These are phyloP conservation scores for Tetrahymena borealis DNA, from an alignment of 73 alveolate species.

Conservation along the genomic window DNA sequence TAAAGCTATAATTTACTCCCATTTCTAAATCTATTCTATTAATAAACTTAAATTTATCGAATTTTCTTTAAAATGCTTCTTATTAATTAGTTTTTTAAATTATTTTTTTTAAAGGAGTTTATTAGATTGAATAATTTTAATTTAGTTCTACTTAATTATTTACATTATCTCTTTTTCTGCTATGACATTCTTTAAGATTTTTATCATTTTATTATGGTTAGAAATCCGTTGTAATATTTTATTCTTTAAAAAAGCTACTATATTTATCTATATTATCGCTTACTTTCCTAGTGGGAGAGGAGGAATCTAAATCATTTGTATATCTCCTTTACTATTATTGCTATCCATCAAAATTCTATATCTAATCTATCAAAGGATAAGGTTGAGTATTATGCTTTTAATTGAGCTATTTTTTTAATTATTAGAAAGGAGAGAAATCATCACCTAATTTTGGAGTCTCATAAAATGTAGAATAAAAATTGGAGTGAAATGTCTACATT, in stretches of 20 bases:
- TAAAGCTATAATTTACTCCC: background rate
- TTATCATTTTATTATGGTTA: background rate
- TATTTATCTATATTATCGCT: no score
- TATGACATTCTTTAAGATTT: background rate
- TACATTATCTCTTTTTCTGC: background rate
- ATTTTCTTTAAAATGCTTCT: background rate
- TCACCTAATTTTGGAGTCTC: background rate
- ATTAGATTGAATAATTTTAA: background rate
- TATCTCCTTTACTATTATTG: no score
- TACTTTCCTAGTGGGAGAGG: no score
- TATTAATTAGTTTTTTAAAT: no score
- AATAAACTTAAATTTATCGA: background rate
- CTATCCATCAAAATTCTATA: no score
- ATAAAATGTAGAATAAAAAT: background rate
- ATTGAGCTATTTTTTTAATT: background rate
- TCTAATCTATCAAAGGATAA: background rate
- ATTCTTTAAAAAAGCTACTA: no score
- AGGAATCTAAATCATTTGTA: no score
- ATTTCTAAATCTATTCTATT: background rate
- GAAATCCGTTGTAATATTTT: no score
- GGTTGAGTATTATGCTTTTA: background rate
- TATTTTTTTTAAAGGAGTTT: background rate
- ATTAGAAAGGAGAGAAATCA: no score
- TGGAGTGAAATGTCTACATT: background rate
- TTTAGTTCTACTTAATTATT: background rate